Evolutionary conservation across 2,329 filamentous ascomycete species (phyloP).

Genomic region (Fusarium nurragi): DNA sequence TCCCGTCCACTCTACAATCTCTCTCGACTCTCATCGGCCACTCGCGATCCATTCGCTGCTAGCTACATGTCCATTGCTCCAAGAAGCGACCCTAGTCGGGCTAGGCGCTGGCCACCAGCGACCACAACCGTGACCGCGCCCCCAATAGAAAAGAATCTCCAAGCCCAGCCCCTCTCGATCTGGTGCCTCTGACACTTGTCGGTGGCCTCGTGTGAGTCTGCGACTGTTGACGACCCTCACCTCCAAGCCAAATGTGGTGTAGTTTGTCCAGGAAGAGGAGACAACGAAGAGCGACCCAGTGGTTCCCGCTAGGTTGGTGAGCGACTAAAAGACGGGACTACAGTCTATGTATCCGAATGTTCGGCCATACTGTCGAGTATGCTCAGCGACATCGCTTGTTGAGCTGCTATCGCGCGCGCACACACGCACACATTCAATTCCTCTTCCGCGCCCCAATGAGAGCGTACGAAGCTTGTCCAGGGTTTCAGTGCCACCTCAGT

Average conservation of each 20-base stretch:
- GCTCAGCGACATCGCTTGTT: constrained; percentile 34
- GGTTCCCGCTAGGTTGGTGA: constrained; percentile 32
- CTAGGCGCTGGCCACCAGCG: constrained; percentile 41
- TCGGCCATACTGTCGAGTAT: constrained; percentile 15
- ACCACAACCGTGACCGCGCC: constrained; percentile 38
- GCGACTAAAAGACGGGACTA: background rate
- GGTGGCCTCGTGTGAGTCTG: constrained; percentile 33
- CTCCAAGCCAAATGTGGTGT: constrained; percentile 32
- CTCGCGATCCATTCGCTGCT: constrained; percentile 39
- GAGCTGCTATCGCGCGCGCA: constrained; percentile 28
- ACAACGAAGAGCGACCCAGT: constrained; percentile 21
- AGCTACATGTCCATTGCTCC: constrained; percentile 40
- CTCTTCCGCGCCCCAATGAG: constrained; percentile 31
- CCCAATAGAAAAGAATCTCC: constrained; percentile 19
- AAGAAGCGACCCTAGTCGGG: constrained; percentile 38
- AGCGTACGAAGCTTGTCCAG: constrained; percentile 31
- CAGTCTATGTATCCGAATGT: constrained; percentile 5
- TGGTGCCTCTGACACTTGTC: constrained; percentile 25
- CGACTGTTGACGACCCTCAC: constrained; percentile 36
- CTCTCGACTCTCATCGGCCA: constrained; percentile 32
- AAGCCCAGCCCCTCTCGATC: constrained; percentile 39
- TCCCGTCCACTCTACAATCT: constrained; percentile 20
- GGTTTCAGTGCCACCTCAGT: constrained; percentile 32
- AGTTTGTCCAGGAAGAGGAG: constrained; percentile 17
- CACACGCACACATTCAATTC: constrained; percentile 30